Conservation (phyloP, 2,329 filamentous ascomycete species). For the Nemania diffusa region DNA sequence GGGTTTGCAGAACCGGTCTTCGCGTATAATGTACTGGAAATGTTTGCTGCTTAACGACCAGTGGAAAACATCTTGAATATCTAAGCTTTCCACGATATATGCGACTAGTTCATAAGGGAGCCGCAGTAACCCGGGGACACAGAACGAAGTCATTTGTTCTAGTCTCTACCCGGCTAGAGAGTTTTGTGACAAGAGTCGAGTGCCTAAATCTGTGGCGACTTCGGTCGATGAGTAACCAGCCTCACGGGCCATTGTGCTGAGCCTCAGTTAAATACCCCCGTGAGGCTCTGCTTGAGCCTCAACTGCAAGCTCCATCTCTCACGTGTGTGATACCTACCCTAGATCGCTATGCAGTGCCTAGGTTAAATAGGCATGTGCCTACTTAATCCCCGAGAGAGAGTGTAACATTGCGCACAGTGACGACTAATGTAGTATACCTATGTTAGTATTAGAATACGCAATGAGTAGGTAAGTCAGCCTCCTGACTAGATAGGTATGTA, state of each 20-base stretch:
- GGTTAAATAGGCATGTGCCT: too few species aligned
- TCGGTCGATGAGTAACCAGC: neutral
- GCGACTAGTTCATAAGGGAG: constrained; percentile 74
- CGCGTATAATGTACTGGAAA: constrained; percentile 61
- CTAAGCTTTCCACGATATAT: constrained; percentile 64
- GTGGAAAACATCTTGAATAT: constrained; percentile 67
- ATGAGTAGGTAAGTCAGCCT: too few species aligned
- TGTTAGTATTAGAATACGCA: too few species aligned
- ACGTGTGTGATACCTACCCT: too few species aligned
- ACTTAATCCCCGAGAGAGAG: too few species aligned
- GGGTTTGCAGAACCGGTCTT: constrained; percentile 67
- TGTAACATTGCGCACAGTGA: too few species aligned
- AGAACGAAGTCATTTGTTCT: constrained; percentile 31
- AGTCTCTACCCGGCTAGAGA: constrained; percentile 23
- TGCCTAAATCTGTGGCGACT: constrained; percentile 15
- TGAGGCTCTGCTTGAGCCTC: neutral
- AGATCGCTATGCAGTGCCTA: too few species aligned
- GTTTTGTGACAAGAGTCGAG: constrained; percentile 28
- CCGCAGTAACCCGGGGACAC: constrained; percentile 38
- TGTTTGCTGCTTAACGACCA: constrained; percentile 63
- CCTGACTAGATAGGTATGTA: too few species aligned
- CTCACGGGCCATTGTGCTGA: neutral
- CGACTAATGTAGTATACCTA: too few species aligned
- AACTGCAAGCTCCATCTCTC: too few species aligned
- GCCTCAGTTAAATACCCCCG: neutral